Evolutionary conservation across 177 flowering plant species (phyloP).

Genomic region (Telopea speciosissima): DNA sequence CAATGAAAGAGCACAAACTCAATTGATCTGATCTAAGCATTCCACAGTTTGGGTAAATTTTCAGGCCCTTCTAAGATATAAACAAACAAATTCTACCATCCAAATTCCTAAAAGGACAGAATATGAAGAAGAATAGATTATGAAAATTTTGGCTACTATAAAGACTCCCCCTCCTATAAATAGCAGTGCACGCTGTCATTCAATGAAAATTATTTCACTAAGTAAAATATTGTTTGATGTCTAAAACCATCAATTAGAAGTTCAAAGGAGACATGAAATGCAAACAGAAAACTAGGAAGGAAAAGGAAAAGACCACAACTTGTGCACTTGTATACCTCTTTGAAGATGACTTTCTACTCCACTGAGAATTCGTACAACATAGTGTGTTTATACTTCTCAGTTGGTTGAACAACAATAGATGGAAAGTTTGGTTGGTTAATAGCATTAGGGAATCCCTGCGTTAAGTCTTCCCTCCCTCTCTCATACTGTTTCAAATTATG

Average conservation of each 20-base stretch:
- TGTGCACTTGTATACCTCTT: conserved; percentile 6
- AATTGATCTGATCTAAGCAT: too few species aligned
- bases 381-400: conserved; percentile 67
- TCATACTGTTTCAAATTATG: too few species aligned
- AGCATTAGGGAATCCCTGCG: conserved; percentile 94
- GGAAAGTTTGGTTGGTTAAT: conserved; percentile 88
- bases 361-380: conserved; percentile 89
- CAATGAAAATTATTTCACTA: background rate
- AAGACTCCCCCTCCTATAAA: too few species aligned
- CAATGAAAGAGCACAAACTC: too few species aligned
- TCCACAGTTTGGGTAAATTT: too few species aligned
- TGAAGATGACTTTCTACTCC: conserved; percentile 23
- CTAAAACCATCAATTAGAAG: background rate
- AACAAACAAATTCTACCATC: too few species aligned
- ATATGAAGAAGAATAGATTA: too few species aligned
- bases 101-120: too few species aligned
- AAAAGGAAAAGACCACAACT: background rate
- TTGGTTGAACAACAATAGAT: conserved; percentile 68
- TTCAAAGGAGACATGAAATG: background rate
- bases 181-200: background rate
- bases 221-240: background rate
- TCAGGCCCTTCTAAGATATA: too few species aligned
- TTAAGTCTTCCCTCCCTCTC: conserved; percentile 7
- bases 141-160: too few species aligned
- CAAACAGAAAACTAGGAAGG: background rate